phyloP scores from a whole-genome alignment of 768 basidiomycete species.

The Boletus speciosus region DNA sequence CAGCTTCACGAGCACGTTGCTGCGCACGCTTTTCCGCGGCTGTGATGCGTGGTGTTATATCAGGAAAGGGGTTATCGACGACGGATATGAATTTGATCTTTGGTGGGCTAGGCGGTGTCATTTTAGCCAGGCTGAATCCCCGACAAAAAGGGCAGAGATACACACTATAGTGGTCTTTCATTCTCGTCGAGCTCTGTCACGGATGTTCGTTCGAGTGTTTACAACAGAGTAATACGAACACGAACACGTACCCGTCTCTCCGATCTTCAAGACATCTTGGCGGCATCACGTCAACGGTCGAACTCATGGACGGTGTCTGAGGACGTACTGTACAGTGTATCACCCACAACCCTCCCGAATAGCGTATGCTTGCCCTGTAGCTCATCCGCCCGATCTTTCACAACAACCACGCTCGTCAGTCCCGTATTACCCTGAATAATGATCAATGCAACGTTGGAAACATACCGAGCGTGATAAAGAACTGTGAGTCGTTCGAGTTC shows the following conservation, averaged over 20 bases:
- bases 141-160: slow-evolving; percentile 7
- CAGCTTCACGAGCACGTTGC: slow-evolving; percentile 72
- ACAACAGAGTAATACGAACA: not conserved
- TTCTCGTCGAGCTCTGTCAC: slow-evolving; percentile 64
- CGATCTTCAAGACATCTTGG: slow-evolving; percentile 87
- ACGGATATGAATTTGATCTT: slow-evolving; percentile 85
- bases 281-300: not conserved
- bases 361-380: slow-evolving; percentile 92
- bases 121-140: not conserved
- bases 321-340: slow-evolving; percentile 81
- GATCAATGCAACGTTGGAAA: not conserved
- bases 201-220: not conserved
- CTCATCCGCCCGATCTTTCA: slow-evolving; percentile 82
- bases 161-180: slow-evolving; percentile 79
- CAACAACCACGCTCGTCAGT: not conserved
- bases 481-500: slow-evolving; percentile 92
- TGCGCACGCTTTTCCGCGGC: slow-evolving; percentile 88
- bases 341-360: slow-evolving; percentile 86
- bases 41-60: slow-evolving; percentile 95
- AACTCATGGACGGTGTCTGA: not conserved
- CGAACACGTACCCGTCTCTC: slow-evolving; percentile 70
- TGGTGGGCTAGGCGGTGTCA: slow-evolving; percentile 61
- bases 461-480: slow-evolving; percentile 87
- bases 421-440: not conserved
- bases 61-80: slow-evolving; percentile 90